Evolutionary conservation across 1,284 basidiomycete species (phyloP), one percentile per base, ranked within the genome.

Genomic region (Jaminaea rosea): DNA sequence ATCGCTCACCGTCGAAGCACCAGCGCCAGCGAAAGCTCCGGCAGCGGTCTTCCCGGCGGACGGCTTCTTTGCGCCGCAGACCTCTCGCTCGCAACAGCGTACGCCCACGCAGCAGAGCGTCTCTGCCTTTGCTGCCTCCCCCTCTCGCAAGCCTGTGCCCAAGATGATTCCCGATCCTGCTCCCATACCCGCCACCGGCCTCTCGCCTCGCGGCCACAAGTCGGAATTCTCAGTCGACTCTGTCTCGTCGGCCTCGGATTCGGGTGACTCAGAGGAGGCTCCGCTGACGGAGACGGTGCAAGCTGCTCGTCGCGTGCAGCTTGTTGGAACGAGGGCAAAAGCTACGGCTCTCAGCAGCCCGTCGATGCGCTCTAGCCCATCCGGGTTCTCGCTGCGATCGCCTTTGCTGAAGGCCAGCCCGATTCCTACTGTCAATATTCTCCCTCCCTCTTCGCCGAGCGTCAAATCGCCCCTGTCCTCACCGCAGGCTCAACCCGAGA

Each of bases 221-320:
- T 13, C 39, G 13, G 24, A 17, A 3, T n/a, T 21, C 19, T 42
- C 39, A 3, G 19, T 17, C 15, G 23, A 42, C 15, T 42, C 39
- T 23, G 19, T 23, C 39, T 15, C 34, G 6, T 42, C n/a, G n/a
- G n/a, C 39, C 4, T 42, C 39, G 11, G 23, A 42, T 11, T 42
- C 39, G 39, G 39, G 24, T 24, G 39, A 42, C 24, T 23, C 24
- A 3, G 19, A 21, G 3, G 17, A 17, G 17, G 23, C 39, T 24
- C 19, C 23, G 3, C 19, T 42, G 19, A 23, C 19, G 24, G 23
- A 15, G 24, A 27, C 24, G 6, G 24, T 24, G 21, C 42, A 46
- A 8, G 49, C 42, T 21, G n/a, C n/a, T n/a, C 41, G 50, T 9
- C 44, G 50, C 15, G 50, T 45, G 23, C 27, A 52, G 15, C 26